Evolutionary conservation across 352 stramenopile species (phyloP).

Genomic region (Nothophytophthora sp.): DNA sequence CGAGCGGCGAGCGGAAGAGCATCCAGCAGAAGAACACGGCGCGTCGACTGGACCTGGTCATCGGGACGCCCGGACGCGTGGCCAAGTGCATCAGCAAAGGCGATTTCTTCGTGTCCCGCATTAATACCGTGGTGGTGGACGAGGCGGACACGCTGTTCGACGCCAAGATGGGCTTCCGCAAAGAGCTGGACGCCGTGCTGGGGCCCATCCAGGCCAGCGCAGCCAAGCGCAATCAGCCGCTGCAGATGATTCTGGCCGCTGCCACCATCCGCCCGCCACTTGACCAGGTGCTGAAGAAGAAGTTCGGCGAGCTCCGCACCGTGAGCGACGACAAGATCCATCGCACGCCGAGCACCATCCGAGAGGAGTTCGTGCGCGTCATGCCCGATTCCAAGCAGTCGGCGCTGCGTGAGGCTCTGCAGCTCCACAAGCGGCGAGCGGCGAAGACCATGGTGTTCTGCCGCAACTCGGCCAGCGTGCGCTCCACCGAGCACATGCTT

Average conservation of each 20-base stretch:
- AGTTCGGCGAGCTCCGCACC: constrained; percentile 57
- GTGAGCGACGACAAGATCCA: constrained; percentile 74
- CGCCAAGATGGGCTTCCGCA: constrained; percentile 82
- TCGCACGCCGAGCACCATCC: constrained; percentile 58
- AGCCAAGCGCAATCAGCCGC: constrained; percentile 44
- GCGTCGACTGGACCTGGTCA: constrained; percentile 62
- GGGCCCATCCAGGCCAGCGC: constrained; percentile 64
- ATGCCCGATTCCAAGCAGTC: constrained; percentile 69
- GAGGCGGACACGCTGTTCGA: constrained; percentile 84
- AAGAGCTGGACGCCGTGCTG: constrained; percentile 73
- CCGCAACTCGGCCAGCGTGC: constrained; percentile 67
- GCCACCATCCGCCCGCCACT: constrained; percentile 71
- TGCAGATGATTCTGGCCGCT: constrained; percentile 76
- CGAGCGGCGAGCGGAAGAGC: constrained; percentile 68
- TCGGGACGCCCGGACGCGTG: constrained; percentile 75
- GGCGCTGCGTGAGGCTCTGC: constrained; percentile 58
- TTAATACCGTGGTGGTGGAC: constrained; percentile 71
- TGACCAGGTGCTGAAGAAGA: constrained; percentile 73
- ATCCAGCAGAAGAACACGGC: constrained; percentile 56
- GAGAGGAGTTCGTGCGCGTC: constrained; percentile 71
- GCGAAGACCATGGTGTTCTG: constrained; percentile 82
- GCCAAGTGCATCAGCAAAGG: constrained; percentile 70
- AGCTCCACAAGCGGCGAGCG: constrained; percentile 32
- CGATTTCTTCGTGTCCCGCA: constrained; percentile 78
- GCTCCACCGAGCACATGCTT: constrained; percentile 84